These are phyloP conservation scores for Leccinum ponderosum DNA, from an alignment of 1,284 basidiomycete species.

Conservation along the genomic window DNA sequence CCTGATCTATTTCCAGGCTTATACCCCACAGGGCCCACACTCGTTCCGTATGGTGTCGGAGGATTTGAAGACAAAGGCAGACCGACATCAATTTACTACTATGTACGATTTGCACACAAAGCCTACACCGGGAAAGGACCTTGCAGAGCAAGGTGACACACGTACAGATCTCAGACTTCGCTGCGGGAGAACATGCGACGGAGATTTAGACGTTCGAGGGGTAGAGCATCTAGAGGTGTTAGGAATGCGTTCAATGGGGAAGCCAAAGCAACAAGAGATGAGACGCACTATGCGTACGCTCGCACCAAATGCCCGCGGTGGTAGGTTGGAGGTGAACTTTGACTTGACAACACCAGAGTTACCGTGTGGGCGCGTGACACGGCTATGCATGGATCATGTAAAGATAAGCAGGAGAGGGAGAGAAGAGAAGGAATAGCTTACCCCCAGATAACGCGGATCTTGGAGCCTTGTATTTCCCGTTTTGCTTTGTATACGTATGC, in stretches of 20 bases:
- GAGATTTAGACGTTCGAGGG: conserved; percentile 50
- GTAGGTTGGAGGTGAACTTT: conserved; percentile 97
- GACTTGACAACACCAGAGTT: conserved; percentile 96
- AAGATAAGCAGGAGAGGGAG: background rate
- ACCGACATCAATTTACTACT: too few species aligned
- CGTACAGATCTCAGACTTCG: background rate
- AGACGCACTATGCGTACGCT: conserved; percentile 85
- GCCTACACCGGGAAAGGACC: too few species aligned
- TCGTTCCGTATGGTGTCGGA: too few species aligned
- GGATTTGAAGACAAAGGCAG: too few species aligned
- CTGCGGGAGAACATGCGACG: background rate
- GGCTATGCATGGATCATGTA: conserved; percentile 43
- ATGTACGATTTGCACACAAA: too few species aligned
- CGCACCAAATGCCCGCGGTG: conserved; percentile 94
- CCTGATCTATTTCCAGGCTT: too few species aligned
- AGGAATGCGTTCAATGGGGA: background rate
- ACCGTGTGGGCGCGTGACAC: conserved; percentile 91
- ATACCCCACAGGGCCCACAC: too few species aligned
- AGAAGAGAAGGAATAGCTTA: conserved; percentile 38
- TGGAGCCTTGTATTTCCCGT: conserved; percentile 88
- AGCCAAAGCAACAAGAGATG: background rate
- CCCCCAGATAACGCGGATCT: conserved; percentile 98
- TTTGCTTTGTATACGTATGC: conserved; percentile 98
- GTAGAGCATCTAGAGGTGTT: conserved; percentile 46
- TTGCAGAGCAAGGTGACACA: conserved; percentile 6